Evolutionary conservation across 2,329 filamentous ascomycete genomes (phyloP).

Genomic region (Coniella vitis): DNA sequence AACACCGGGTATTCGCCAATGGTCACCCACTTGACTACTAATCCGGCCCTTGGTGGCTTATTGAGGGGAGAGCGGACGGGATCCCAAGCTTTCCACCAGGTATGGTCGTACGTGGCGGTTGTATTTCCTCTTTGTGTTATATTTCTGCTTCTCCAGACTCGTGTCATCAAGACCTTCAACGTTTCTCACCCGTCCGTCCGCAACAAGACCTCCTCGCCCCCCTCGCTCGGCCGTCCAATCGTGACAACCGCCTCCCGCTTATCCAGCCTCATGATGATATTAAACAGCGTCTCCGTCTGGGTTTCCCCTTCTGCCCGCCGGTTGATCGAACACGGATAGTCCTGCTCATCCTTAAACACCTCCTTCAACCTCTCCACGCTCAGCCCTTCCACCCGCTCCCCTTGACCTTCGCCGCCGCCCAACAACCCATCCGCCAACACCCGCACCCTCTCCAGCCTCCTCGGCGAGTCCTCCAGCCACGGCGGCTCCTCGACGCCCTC

Average conservation of each 20-base stretch:
- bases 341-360: conserved; percentile 12
- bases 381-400: no score
- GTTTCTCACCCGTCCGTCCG: no score
- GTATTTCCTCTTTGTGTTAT: no score
- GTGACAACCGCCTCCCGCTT: conserved; percentile 8
- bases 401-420: neutral
- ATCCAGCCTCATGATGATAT: conserved; percentile 11
- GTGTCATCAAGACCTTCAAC: no score
- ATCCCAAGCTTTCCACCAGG: no score
- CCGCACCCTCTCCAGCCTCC: conserved; percentile 1
- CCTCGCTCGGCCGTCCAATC: conserved; percentile 10
- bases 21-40: no score
- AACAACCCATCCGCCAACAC: neutral
- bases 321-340: conserved; percentile 12
- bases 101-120: no score
- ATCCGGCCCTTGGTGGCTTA: no score
- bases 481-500: conserved; percentile 4
- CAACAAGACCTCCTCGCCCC: conserved; percentile 9
- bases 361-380: neutral
- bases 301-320: neutral
- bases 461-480: conserved; percentile 5
- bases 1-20: no score
- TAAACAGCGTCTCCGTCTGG: conserved; percentile 9
- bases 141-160: no score
- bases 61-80: no score